Conservation (phyloP, 805 yeast species). For the Sungouiella thailandica region DNA sequence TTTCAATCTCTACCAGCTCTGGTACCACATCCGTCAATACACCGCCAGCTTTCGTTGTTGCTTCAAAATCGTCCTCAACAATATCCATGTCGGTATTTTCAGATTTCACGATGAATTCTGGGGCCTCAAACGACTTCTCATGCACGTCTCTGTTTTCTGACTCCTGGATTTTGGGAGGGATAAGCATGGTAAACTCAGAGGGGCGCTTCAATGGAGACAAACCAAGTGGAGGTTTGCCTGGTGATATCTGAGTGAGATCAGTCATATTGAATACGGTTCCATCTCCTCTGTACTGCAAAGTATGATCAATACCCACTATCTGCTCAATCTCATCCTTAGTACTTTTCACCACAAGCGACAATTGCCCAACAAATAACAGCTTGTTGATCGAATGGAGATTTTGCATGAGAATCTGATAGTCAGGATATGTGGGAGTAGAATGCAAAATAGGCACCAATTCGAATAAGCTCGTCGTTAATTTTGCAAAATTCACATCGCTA, state of each 20-base stretch:
- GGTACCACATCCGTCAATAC: not conserved
- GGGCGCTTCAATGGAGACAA: slow-evolving; percentile 28
- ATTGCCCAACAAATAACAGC: slow-evolving; percentile 21
- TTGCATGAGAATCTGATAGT: slow-evolving; percentile 20
- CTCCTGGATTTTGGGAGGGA: slow-evolving; percentile 12
- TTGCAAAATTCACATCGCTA: slow-evolving; percentile 26
- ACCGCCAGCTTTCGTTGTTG: not conserved
- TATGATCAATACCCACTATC: slow-evolving; percentile 28
- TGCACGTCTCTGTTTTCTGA: too few species aligned
- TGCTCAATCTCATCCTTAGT: slow-evolving; percentile 29
- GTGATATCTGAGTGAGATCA: slow-evolving; percentile 31
- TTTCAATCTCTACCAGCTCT: not conserved
- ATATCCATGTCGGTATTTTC: not conserved
- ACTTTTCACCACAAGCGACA: slow-evolving; percentile 16
- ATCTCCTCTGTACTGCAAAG: slow-evolving; percentile 11
- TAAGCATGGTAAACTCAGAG: slow-evolving; percentile 30
- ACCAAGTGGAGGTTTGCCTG: slow-evolving; percentile 10
- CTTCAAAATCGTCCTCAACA: not conserved
- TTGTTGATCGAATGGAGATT: slow-evolving; percentile 28
- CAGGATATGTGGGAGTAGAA: slow-evolving; percentile 22
- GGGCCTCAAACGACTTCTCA: not conserved
- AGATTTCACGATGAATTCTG: not conserved
- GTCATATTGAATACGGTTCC: slow-evolving; percentile 10
- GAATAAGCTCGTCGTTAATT: slow-evolving; percentile 22
- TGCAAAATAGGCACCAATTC: slow-evolving; percentile 29